These are phyloP conservation scores for Diaporthe sp. DNA, from an alignment of 2,329 filamentous ascomycete species.

Conservation along the genomic window DNA sequence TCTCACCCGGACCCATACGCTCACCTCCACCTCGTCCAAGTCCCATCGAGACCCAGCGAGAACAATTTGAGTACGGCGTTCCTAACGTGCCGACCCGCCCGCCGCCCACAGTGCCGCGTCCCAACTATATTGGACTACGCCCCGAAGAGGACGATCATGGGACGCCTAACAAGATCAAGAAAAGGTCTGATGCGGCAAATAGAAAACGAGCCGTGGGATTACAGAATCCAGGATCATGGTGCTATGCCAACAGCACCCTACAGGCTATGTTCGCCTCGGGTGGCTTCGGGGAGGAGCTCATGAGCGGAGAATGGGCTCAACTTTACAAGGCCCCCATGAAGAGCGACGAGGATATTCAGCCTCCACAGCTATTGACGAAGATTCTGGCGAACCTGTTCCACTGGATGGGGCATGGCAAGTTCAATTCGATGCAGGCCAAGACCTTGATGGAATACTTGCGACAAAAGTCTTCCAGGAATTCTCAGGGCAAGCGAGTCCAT, in stretches of 20 bases:
- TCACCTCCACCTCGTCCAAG: conserved; percentile 3
- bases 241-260: conserved; percentile 92
- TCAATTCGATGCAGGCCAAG: conserved; percentile 61
- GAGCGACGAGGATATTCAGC: conserved; percentile 61
- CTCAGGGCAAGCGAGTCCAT: conserved; percentile 39
- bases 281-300: conserved; percentile 72
- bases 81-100: conserved; percentile 72
- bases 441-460: conserved; percentile 72
- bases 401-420: conserved; percentile 64
- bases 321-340: conserved; percentile 76
- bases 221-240: conserved; percentile 83
- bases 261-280: conserved; percentile 84
- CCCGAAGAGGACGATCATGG: conserved; percentile 50
- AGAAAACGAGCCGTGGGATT: conserved; percentile 74
- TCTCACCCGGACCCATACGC: conserved; percentile 11
- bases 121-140: conserved; percentile 82
- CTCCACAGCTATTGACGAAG: conserved; percentile 68
- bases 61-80: conserved; percentile 58
- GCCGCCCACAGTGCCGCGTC: conserved; percentile 73
- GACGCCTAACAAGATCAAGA: conserved; percentile 54
- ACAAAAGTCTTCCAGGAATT: conserved; percentile 60
- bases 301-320: conserved; percentile 69
- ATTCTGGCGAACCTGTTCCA: conserved; percentile 69
- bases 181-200: conserved; percentile 48
- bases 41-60: conserved; percentile 35